phyloP scores from a whole-genome alignment of 2,329 filamentous ascomycete species.

The Botrytis aclada region DNA sequence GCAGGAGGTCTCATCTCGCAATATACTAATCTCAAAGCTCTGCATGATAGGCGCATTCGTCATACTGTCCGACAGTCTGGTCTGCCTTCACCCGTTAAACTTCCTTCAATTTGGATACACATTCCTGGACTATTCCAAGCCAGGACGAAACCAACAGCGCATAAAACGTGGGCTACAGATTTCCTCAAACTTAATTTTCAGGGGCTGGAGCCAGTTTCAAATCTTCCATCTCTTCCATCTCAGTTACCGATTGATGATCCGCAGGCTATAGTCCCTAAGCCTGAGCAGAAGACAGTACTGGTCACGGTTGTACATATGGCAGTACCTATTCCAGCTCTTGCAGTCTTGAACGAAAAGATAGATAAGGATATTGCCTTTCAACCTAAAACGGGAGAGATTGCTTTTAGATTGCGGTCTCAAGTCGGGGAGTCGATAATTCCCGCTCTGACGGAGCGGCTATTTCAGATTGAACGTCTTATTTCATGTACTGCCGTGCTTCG shows the following conservation, averaged over 20 bases:
- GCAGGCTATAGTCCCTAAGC: neutral
- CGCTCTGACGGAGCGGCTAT: conserved; percentile 38
- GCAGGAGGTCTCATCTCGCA: conserved; percentile 41
- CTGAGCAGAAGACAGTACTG: conserved; percentile 32
- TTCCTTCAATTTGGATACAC: conserved; percentile 34
- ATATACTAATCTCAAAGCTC: conserved; percentile 39
- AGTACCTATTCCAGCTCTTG: conserved; percentile 30
- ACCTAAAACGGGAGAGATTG: conserved; percentile 32
- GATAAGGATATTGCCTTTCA: conserved; percentile 38
- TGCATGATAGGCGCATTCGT: conserved; percentile 32
- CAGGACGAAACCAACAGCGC: conserved; percentile 25
- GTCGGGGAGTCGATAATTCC: conserved; percentile 35
- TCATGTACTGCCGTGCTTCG: conserved; percentile 66
- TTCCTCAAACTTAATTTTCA: conserved; percentile 56
- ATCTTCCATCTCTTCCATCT: conserved; percentile 1
- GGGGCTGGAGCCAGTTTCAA: conserved; percentile 32
- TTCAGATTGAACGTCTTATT: conserved; percentile 66
- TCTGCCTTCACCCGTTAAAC: conserved; percentile 26
- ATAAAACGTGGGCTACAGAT: conserved; percentile 55
- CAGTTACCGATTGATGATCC: neutral
- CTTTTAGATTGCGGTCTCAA: conserved; percentile 35
- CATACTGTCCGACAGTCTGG: conserved; percentile 35
- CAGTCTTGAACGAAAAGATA: conserved; percentile 33
- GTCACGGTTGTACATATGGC: conserved; percentile 37
- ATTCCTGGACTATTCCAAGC: conserved; percentile 33